Evolutionary conservation across 2,329 filamentous ascomycete species (phyloP), one percentile per base, ranked within the genome.

Genomic region (Trichoderma sp.): DNA sequence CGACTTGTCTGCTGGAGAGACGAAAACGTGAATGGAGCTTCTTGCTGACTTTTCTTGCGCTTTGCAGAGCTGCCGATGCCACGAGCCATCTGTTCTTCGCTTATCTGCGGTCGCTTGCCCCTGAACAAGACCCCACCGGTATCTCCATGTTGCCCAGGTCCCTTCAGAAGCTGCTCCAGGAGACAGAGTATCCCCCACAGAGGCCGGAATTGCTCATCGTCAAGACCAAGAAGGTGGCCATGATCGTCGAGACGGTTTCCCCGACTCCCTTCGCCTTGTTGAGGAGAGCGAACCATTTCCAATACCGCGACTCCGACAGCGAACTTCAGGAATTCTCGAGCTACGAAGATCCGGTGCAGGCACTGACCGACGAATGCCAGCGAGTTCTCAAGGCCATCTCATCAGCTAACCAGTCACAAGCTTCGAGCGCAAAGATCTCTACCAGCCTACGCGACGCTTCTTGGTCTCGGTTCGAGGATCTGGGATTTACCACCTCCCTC

Each of bases 41-140:
- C 41, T 26, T 51, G 48, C 60, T 69, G 44, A 68, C 51, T 30
- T 34, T 2, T 34, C 19, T 19, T 15, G n/a, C 26, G 24, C 62
- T 54, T 39, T 39, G 17, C 60, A 96, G 91, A 73, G 93, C 94
- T 67, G 95, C 95, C 66, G 93, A 98, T 82, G 95, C 95, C 62
- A 93, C 94, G 21, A 97, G 93, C 73, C 95, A 99, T 80, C 81
- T 99, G 63, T 99, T 99, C 82, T 99, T 99, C 75, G 95, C 95
- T 64, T 99, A 98, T 75, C 86, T 99, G 55, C 87, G 95, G 71
- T 97, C 93, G 0, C 80, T 97, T 54, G 88, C 92, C 1, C 94
- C 95, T n/a, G 90, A 94, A 68, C 85, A 88, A 68, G 85, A 87
- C 34, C 81, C 90, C 60, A 91, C 87, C 68, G 91, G 91, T 54